Conservation (phyloP, 768 basidiomycete species). For the Lactarius quietus region DNA sequence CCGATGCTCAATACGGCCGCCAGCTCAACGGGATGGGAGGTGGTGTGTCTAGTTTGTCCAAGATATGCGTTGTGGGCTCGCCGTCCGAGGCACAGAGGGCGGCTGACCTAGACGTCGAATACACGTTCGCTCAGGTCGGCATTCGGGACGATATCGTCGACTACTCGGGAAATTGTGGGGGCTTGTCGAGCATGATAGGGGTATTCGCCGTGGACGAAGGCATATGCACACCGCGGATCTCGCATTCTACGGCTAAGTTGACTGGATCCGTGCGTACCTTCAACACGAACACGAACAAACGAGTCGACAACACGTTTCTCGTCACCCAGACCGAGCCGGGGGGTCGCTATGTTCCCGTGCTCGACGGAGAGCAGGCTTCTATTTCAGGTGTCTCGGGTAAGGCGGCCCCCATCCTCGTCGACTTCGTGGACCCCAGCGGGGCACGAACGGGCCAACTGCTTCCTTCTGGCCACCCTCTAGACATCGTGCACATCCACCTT, state of each 20-base stretch:
- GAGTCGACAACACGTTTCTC: conserved; percentile 70
- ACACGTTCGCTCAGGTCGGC: conserved; percentile 59
- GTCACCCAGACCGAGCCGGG: conserved; percentile 30
- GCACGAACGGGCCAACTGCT: conserved; percentile 69
- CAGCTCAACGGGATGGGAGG: no score
- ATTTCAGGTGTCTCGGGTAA: conserved; percentile 69
- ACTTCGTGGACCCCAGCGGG: conserved; percentile 64
- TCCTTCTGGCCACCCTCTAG: conserved; percentile 52
- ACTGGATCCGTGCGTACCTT: conserved; percentile 49
- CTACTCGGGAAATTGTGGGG: conserved; percentile 78
- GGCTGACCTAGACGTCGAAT: conserved; percentile 56
- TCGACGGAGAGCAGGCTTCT: conserved; percentile 46
- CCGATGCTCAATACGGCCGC: no score
- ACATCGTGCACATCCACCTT: conserved; percentile 39
- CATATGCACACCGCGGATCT: conserved; percentile 38
- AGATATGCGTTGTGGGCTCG: no score
- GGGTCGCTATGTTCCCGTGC: conserved; percentile 33
- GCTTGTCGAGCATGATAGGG: conserved; percentile 69
- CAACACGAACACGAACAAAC: conserved; percentile 71
- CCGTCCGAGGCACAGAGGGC: conserved; percentile 40
- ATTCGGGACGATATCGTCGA: conserved; percentile 55
- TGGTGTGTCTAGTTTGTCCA: no score
- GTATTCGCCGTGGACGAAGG: conserved; percentile 69
- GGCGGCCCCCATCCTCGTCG: conserved; percentile 60
- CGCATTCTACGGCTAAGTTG: conserved; percentile 16